Percentiles rank a stretch among this genome's conserved stretches.
These are phyloP conservation scores for Fusarium heterosporum DNA, from an alignment of 2,329 filamentous ascomycete species.

Conservation along the genomic window DNA sequence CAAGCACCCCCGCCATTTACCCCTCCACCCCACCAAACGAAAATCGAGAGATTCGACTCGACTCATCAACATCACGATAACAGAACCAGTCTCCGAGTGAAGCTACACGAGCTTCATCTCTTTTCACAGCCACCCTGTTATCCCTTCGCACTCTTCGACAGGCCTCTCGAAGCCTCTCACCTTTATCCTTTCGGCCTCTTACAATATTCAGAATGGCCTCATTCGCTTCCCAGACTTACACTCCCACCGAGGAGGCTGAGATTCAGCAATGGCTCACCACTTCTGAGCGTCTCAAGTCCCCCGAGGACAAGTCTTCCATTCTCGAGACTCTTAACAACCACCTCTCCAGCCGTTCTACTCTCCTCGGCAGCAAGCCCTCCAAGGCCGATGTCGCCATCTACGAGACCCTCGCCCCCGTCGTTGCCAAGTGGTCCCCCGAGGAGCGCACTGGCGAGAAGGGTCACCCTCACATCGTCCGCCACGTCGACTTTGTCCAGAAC, in stretches of 20 bases:
- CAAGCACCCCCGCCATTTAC: conserved; percentile 19
- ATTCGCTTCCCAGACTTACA: conserved; percentile 77
- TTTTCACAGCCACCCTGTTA: conserved; percentile 53
- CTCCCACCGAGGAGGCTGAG: conserved; percentile 83
- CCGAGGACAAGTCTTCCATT: conserved; percentile 73
- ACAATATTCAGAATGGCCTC: conserved; percentile 67
- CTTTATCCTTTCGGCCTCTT: conserved; percentile 53
- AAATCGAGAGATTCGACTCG: conserved; percentile 29
- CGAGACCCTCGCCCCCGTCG: conserved; percentile 78
- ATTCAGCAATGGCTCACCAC: conserved; percentile 90
- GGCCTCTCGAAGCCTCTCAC: conserved; percentile 53
- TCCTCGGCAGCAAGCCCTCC: conserved; percentile 90
- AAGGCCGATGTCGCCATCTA: conserved; percentile 88
- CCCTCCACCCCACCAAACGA: conserved; percentile 46
- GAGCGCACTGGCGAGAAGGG: conserved; percentile 91
- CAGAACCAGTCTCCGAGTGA: conserved; percentile 33
- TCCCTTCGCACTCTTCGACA: conserved; percentile 55
- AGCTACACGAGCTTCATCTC: conserved; percentile 46
- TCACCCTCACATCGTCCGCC: conserved; percentile 89
- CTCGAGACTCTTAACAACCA: conserved; percentile 86
- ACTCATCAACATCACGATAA: conserved; percentile 21
- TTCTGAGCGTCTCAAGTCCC: conserved; percentile 71
- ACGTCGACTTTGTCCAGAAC: conserved; percentile 96
- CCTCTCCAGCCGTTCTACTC: conserved; percentile 86
- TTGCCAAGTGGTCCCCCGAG: conserved; percentile 84